Percentiles rank a stretch among this genome's conserved stretches.
Conservation (phyloP, 78 protist species). For the Dictyostelium intermedium region DNA sequence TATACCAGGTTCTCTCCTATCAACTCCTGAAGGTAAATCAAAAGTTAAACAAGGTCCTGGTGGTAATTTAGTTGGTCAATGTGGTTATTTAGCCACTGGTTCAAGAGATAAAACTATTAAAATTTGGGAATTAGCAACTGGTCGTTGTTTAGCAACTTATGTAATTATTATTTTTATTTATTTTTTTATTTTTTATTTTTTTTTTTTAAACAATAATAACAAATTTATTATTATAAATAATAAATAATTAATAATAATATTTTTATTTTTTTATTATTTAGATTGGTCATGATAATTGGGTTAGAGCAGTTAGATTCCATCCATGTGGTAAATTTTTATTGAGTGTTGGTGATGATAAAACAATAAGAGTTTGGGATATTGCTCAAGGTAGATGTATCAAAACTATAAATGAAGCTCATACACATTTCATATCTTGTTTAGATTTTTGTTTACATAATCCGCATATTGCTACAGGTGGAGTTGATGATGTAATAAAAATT, state of each 20-base stretch:
- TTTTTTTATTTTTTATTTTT: too few species aligned
- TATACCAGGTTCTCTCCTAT: conserved; percentile 15
- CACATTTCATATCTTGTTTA: conserved; percentile 81
- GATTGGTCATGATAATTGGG: conserved; percentile 84
- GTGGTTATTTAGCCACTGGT: conserved; percentile 87
- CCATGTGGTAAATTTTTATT: conserved; percentile 81
- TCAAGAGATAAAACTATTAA: conserved; percentile 88
- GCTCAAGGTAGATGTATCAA: conserved; percentile 82
- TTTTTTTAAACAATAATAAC: too few species aligned
- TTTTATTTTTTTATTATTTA: neutral
- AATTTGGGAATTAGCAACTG: conserved; percentile 88
- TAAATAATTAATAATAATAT: neutral
- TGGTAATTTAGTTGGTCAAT: conserved; percentile 61
- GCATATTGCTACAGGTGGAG: conserved; percentile 80
- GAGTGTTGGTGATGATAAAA: conserved; percentile 81
- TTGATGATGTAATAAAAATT: conserved; percentile 78
- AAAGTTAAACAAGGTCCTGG: conserved; percentile 66
- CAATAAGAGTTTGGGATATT: conserved; percentile 87
- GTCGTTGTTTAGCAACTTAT: conserved; percentile 79
- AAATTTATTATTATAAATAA: too few species aligned
- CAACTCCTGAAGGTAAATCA: conserved; percentile 66
- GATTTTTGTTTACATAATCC: conserved; percentile 76
- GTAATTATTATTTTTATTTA: conserved; percentile 18
- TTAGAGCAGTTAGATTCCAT: conserved; percentile 64
- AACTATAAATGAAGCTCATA: conserved; percentile 83